Base-by-base conservation (phyloP, 2,329 filamentous ascomycete genomes). In the Fusarium solani-melongenae region DNA sequence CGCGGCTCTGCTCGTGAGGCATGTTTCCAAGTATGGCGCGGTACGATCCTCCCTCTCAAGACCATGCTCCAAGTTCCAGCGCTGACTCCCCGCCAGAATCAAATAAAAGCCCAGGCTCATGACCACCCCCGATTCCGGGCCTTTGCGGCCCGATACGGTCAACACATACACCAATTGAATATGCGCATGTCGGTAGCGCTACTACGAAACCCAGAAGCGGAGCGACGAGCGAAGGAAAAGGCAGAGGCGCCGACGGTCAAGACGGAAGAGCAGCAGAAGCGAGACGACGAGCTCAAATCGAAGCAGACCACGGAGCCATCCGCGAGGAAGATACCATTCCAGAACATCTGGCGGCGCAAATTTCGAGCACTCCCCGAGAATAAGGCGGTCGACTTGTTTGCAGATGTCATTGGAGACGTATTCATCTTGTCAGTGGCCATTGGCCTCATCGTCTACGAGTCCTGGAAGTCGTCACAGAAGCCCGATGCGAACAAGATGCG, bases 1-100 rank as follows among this genome's bases (percentile, higher is more conserved):
- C 73, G 90, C 87, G 24, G 82, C 90, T 64, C 85, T 92, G 55
- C 90, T 92, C 74, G 85, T 92, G 78, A 87, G 89, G 75, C 90
- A 92, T 79, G 82, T 92, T 62, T 92, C 90, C 64, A 92, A 92
- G 82, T 92, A 92, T 85, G 90, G 90, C 78, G 90, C 91, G 64
- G 90, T 92, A 88, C 75, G 89, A 83, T 55, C 31, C 15, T 22
- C n/a, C 29, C 27, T 62, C 24, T 20, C 20, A 27, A 8, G 6
- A 31, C 49, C 31, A 34, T n/a, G 22, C 27, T 27, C 34, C 24
- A 12, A 31, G 31, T 38, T 34, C 41, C 22, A 31, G 20, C 33
- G 38, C 76, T 79, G 61, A 79, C 62, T 44, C 31, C 10, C 36
- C 5, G 10, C 24, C 70, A 92, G 90, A 92, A 92, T 79, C 89